Evolutionary conservation across 192 early-diverging fungal genomes (phyloP), one percentile per base, ranked within the genome.

Genomic region (Nowakowskiella sp.): DNA sequence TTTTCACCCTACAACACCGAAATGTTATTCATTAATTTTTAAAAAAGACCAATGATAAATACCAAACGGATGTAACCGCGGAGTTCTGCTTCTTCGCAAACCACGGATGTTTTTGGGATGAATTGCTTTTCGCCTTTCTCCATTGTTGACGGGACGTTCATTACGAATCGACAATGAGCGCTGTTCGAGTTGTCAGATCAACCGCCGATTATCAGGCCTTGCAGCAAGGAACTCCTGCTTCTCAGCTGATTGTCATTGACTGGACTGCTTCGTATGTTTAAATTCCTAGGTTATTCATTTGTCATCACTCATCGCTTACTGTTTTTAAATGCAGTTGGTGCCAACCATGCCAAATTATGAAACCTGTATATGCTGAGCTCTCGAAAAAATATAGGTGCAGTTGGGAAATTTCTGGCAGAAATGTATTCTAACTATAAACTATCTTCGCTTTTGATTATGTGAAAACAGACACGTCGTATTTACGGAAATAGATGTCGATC

Each of bases 401-500:
- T 39, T 39, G 13, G 13, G 36, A 39, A 19, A 39, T n/a, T n/a
- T n/a, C n/a, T n/a, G n/a, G n/a, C n/a, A n/a, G n/a, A n/a, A n/a
- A n/a, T n/a, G n/a, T n/a, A n/a, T n/a, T n/a, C n/a, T n/a, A n/a
- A n/a, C n/a, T n/a, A n/a, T n/a, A n/a, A n/a, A n/a, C n/a, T n/a
- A n/a, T n/a, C n/a, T n/a, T n/a, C n/a, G n/a, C n/a, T n/a, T n/a
- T n/a, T n/a, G n/a, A n/a, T n/a, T n/a, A n/a, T n/a, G n/a, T n/a
- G n/a, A n/a, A n/a, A n/a, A n/a, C n/a, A 57, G 51, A 51, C 57
- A 72, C 51, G 69, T 69, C 10, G 50, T 48, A 2, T 76, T 72
- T 51, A 46, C 59, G 13, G 55, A 66, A 24, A 62, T 76, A 13
- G 74, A 77, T 61, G 71, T 77, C 21, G 74, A 77, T 49, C 24